These are phyloP conservation scores for Herpotrichia juniperi DNA, from an alignment of 2,329 filamentous ascomycete genomes.

Conservation along the genomic window DNA sequence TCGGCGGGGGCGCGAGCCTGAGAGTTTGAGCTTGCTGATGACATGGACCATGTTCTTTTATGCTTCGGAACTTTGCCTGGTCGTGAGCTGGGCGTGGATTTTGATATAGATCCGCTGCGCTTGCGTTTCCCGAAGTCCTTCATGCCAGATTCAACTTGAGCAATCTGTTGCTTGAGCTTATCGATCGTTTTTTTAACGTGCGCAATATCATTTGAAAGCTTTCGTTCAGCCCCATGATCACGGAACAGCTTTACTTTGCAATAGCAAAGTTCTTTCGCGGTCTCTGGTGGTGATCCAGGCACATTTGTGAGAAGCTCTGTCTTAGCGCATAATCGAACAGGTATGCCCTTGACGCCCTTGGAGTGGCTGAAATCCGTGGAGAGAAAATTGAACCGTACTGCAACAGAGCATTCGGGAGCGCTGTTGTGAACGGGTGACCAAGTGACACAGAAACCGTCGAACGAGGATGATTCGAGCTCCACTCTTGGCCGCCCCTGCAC, in stretches of 20 bases:
- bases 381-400: conserved; percentile 96
- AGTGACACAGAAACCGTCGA: conserved; percentile 90
- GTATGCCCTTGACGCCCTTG: conserved; percentile 97
- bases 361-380: conserved; percentile 99
- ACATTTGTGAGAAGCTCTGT: conserved; percentile 71
- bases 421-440: conserved; percentile 78
- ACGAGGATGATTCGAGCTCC: conserved; percentile 69
- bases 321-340: conserved; percentile 90
- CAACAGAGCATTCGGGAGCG: conserved; percentile 78
- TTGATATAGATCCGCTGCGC: conserved; percentile 59
- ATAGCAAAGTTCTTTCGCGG: conserved; percentile 75
- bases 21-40: conserved; percentile 63
- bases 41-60: conserved; percentile 94
- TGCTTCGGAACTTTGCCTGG: conserved; percentile 88
- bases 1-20: conserved; percentile 53
- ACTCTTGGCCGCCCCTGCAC: conserved; percentile 53
- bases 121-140: conserved; percentile 67
- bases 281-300: conserved; percentile 51
- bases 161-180: conserved; percentile 92
- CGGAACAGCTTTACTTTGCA: conserved; percentile 98
- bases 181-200: conserved; percentile 97
- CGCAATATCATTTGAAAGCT: conserved; percentile 90
- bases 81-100: conserved; percentile 57
- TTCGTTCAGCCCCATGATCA: conserved; percentile 93
- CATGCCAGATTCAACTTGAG: conserved; percentile 70